Percentiles rank a stretch among this genome's conserved stretches.
These are phyloP conservation scores for Endothia cerciana DNA, from an alignment of 2,329 filamentous ascomycete genomes.

Conservation along the genomic window DNA sequence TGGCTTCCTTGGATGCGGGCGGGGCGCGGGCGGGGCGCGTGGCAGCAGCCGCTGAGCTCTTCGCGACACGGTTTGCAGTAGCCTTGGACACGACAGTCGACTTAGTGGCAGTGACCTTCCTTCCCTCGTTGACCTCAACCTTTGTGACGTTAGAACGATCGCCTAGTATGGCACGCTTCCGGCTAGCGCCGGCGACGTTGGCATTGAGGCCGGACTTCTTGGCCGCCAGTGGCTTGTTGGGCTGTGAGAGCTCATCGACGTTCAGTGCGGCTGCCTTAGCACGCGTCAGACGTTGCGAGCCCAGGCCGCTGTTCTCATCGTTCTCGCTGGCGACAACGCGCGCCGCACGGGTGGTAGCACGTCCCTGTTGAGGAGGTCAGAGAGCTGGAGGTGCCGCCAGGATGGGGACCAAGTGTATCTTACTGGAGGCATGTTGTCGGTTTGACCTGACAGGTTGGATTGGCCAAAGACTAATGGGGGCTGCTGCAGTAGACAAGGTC, in stretches of 20 bases:
- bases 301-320: slow-evolving; percentile 73
- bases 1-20: slow-evolving; percentile 65
- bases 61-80: slow-evolving; percentile 79
- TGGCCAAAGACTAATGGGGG: slow-evolving; percentile 23
- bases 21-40: slow-evolving; percentile 56
- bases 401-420: slow-evolving; percentile 36
- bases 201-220: slow-evolving; percentile 66
- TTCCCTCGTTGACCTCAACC: slow-evolving; percentile 69
- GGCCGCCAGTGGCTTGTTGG: slow-evolving; percentile 66
- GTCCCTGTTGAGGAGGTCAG: slow-evolving; percentile 56
- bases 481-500: slow-evolving; percentile 21
- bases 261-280: slow-evolving; percentile 81
- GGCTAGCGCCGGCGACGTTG: slow-evolving; percentile 47
- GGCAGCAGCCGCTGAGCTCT: slow-evolving; percentile 60
- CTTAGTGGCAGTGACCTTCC: slow-evolving; percentile 70
- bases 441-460: slow-evolving; percentile 22
- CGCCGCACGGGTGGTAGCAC: slow-evolving; percentile 63
- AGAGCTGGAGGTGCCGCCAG: slow-evolving; percentile 5
- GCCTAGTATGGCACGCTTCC: slow-evolving; percentile 83
- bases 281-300: slow-evolving; percentile 82
- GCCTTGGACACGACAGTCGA: slow-evolving; percentile 77
- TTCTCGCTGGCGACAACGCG: slow-evolving; percentile 88
- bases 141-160: slow-evolving; percentile 96
- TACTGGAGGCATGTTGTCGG: slow-evolving; percentile 38
- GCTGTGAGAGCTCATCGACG: slow-evolving; percentile 63